Conservation (phyloP, 2,329 filamentous ascomycete genomes). For the Arthrobotrys pseudoclavata region DNA sequence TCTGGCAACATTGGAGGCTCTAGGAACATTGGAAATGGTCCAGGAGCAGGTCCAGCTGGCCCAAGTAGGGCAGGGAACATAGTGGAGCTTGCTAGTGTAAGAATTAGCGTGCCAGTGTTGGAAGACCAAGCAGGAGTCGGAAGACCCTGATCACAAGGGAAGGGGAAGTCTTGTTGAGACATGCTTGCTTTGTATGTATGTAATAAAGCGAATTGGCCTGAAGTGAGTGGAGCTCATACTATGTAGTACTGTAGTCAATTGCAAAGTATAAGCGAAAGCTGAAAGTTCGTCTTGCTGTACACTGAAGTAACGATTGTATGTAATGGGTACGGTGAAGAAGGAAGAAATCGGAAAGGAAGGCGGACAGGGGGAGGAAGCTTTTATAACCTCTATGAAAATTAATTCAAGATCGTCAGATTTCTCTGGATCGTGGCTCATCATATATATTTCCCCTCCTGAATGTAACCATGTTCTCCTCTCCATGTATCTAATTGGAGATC, state of each 20-base stretch:
- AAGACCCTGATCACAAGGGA: background rate
- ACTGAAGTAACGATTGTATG: background rate
- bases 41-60: background rate
- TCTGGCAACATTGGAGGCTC: background rate
- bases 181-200: background rate
- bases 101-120: background rate
- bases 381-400: background rate
- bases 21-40: too few relatives aligned
- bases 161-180: constrained; percentile 3
- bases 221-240: background rate
- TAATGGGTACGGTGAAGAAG: background rate
- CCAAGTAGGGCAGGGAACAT: background rate
- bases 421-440: background rate
- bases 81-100: background rate
- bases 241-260: constrained; percentile 1
- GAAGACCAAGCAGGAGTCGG: background rate
- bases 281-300: background rate
- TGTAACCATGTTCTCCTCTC: background rate
- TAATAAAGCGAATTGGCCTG: background rate
- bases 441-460: background rate
- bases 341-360: background rate
- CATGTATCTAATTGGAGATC: background rate
- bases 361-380: background rate
- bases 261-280: background rate
- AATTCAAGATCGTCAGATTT: constrained; percentile 5